These are phyloP conservation scores for Mucor sp. DNA, from an alignment of 371 early-diverging fungal genomes.

Conservation along the genomic window DNA sequence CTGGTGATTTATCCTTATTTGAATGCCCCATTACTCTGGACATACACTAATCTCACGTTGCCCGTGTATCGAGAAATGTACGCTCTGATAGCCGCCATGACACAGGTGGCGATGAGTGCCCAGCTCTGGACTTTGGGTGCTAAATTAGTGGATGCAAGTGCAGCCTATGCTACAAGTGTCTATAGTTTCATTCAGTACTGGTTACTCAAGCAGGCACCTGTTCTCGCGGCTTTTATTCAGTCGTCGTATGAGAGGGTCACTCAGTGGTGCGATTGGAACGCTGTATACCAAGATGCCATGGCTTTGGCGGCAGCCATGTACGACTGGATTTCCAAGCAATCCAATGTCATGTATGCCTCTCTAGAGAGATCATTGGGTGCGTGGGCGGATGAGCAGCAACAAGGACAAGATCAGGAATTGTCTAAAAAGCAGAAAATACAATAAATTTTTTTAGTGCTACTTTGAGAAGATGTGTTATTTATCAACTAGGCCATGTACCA, in stretches of 20 bases:
- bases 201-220: slow-evolving; percentile 23
- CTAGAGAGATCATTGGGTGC: slow-evolving; percentile 17
- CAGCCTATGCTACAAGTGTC: not conserved
- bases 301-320: not conserved
- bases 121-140: not conserved
- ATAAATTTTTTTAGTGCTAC: no score
- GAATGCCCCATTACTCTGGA: slow-evolving; percentile 1
- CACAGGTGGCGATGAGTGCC: not conserved
- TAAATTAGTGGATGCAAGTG: not conserved
- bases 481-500: not conserved
- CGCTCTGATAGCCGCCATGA: not conserved
- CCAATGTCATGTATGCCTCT: slow-evolving; percentile 11
- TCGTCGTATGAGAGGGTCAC: not conserved
- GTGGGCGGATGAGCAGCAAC: slow-evolving; percentile 21
- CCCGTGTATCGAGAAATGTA: slow-evolving; percentile 7
- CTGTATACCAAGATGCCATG: not conserved
- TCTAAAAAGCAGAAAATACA: no score
- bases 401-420: not conserved
- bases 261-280: slow-evolving; percentile 11
- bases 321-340: slow-evolving; percentile 10
- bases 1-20: slow-evolving; percentile 10
- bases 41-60: slow-evolving; percentile 2
- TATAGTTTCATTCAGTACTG: slow-evolving; percentile 4
- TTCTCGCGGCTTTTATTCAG: slow-evolving; percentile 5
- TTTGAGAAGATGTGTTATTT: no score